Base-by-base conservation (phyloP, 768 basidiomycete genomes). In the Tulasnella calospora region DNA sequence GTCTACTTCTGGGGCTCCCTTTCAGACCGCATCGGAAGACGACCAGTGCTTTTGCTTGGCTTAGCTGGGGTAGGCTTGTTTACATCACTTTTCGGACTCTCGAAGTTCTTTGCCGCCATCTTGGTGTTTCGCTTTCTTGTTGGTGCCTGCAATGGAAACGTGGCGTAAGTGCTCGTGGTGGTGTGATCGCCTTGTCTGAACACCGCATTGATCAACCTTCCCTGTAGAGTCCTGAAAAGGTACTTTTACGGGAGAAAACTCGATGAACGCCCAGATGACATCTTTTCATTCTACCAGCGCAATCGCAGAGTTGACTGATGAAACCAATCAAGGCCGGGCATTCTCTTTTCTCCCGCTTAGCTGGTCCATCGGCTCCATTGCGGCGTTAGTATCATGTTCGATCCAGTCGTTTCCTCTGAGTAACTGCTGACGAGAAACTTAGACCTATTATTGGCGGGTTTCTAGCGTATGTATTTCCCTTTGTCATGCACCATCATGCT, bases 1-100 rank as follows among this genome's bases (percentile, higher is more conserved):
- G 77, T 73, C 3, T 78, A 71, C 44, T 78, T 84, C 73, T 85
- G 84, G 84, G 84, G 83, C 10, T 83, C 81, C 61, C 79, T 84
- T 5, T 84, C 84, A 76, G 84, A 85, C 51, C 55, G 79, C 15
- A 79, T 79, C n/a, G 79, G 79, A 33, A 55, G 79, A 44, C 57
- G 71, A 21, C 79, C 79, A 6, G 79, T 79, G 13, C 78, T 79
- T 70, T 67, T 79, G n/a, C 36, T 69, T 33, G 79, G 79, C 30
- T 67, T 79, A 19, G 30, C 38, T 33, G 79, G 79, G 19, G 83
- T 84, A 30, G 82, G 82, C 19, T 79, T 85, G 61, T 84, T 74
- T 38, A 80, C 78, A 23, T 40, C 70, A 9, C 44, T 76, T 23
- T 80, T 81, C 57, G 80, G 80, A 9, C 67, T 80, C 67, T 76